These are phyloP conservation scores for Fusarium penzigii DNA, from an alignment of 2,329 filamentous ascomycete genomes.

Conservation along the genomic window DNA sequence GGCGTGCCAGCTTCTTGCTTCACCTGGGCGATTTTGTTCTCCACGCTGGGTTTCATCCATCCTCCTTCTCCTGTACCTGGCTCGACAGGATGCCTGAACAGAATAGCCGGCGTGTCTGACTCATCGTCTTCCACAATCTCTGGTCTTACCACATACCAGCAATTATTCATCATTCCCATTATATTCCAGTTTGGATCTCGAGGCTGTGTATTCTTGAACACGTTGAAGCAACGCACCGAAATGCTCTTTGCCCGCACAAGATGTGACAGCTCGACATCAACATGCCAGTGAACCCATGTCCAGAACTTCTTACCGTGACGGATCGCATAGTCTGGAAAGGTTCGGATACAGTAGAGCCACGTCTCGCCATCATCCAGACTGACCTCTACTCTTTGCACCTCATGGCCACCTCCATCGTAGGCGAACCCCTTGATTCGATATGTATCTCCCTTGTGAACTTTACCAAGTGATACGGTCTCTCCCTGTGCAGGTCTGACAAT, in stretches of 20 bases:
- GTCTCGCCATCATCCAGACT: slow-evolving; percentile 47
- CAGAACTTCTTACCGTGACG: slow-evolving; percentile 55
- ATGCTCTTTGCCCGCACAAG: slow-evolving; percentile 42
- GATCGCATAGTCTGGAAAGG: slow-evolving; percentile 49
- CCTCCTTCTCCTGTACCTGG: slow-evolving; percentile 44
- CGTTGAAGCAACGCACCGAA: slow-evolving; percentile 48
- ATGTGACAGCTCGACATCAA: slow-evolving; percentile 47
- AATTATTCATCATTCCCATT: slow-evolving; percentile 57
- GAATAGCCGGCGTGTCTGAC: slow-evolving; percentile 30
- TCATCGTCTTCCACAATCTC: slow-evolving; percentile 38
- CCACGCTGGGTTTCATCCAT: slow-evolving; percentile 52
- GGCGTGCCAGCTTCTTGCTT: slow-evolving; percentile 47
- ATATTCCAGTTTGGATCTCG: slow-evolving; percentile 48
- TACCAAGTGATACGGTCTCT: slow-evolving; percentile 41
- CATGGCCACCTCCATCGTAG: slow-evolving; percentile 51
- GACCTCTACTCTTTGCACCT: slow-evolving; percentile 51
- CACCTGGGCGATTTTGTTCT: slow-evolving; percentile 44
- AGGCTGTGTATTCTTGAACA: slow-evolving; percentile 53
- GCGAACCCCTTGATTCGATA: slow-evolving; percentile 50
- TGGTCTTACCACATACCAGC: slow-evolving; percentile 47
- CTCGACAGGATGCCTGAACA: slow-evolving; percentile 50
- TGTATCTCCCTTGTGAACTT: slow-evolving; percentile 27
- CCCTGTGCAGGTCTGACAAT: slow-evolving; percentile 48
- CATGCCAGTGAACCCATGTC: slow-evolving; percentile 55
- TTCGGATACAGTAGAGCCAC: slow-evolving; percentile 36